Evolutionary conservation across 306 rosid species (phyloP).

Genomic region (Potentilla sterilis): DNA sequence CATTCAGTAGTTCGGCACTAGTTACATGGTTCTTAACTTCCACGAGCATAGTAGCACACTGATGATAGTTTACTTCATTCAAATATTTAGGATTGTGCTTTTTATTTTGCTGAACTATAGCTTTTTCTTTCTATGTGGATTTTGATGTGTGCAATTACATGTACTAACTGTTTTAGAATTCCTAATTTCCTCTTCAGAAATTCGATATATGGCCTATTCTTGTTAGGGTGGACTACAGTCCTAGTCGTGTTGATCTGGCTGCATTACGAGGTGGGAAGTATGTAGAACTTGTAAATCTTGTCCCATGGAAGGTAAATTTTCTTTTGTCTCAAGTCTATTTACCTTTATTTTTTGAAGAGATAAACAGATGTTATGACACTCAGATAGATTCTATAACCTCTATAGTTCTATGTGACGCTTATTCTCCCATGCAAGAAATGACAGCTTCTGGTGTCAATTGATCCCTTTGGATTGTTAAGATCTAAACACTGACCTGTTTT

Average conservation of each 20-base stretch:
- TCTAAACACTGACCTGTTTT: neutral
- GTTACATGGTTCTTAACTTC: neutral
- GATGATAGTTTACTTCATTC: neutral
- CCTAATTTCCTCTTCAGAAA: slow-evolving; percentile 60
- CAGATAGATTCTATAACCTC: neutral
- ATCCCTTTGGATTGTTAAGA: neutral
- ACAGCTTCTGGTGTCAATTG: neutral
- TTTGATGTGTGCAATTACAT: neutral
- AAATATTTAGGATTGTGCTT: slow-evolving; percentile 3
- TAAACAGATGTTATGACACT: neutral
- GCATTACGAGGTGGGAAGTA: slow-evolving; percentile 86
- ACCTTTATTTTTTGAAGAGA: neutral
- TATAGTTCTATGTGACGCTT: neutral
- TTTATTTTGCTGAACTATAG: slow-evolving; percentile 10
- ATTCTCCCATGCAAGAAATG: neutral
- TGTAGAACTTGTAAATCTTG: slow-evolving; percentile 89
- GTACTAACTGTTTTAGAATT: slow-evolving; percentile 29
- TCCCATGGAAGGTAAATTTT: slow-evolving; percentile 84
- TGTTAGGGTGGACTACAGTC: slow-evolving; percentile 92
- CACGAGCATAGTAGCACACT: neutral
- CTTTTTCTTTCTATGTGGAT: neutral
- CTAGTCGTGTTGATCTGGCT: slow-evolving; percentile 74
- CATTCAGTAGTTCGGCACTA: neutral
- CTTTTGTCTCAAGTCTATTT: neutral
- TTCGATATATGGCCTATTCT: slow-evolving; percentile 79